Evolutionary conservation across 23 red algal species (phyloP).

Genomic region (Cyanidiococcus yangmingshanensis): DNA sequence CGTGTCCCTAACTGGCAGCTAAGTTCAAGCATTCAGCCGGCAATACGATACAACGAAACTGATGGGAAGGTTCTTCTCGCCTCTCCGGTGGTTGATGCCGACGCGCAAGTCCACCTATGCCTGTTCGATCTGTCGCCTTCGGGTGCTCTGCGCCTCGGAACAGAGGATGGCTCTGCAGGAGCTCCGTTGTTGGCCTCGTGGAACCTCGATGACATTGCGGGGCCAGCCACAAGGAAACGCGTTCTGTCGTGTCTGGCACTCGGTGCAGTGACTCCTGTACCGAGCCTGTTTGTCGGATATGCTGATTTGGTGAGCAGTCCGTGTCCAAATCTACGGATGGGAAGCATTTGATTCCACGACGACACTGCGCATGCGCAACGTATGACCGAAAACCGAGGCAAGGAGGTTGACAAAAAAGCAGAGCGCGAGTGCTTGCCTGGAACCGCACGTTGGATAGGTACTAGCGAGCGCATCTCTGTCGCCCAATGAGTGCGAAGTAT

Average conservation of each 20-base stretch:
- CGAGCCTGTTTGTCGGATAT: not conserved
- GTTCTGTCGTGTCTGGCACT: not conserved
- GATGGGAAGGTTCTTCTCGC: not conserved
- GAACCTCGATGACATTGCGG: not conserved
- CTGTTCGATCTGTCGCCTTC: not conserved
- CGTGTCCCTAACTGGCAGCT: too few relatives aligned
- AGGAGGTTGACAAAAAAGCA: too few relatives aligned
- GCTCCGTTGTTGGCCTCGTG: not conserved
- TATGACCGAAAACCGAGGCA: too few relatives aligned
- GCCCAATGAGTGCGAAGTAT: too few relatives aligned
- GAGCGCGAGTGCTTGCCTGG: too few relatives aligned
- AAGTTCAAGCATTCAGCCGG: not conserved
- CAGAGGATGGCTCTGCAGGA: not conserved
- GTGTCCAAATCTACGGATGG: not conserved
- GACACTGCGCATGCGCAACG: too few relatives aligned
- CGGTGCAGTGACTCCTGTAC: not conserved
- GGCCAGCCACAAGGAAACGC: not conserved
- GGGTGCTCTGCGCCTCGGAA: not conserved
- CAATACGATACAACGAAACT: not conserved
- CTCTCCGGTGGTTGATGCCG: not conserved
- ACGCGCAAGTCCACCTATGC: not conserved
- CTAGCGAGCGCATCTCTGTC: too few relatives aligned
- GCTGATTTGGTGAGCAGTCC: not conserved
- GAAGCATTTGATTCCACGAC: constrained; percentile 1
- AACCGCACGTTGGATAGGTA: too few relatives aligned